phyloP scores from a whole-genome alignment of 371 early-diverging fungal species.

The Gilbertella persicaria region DNA sequence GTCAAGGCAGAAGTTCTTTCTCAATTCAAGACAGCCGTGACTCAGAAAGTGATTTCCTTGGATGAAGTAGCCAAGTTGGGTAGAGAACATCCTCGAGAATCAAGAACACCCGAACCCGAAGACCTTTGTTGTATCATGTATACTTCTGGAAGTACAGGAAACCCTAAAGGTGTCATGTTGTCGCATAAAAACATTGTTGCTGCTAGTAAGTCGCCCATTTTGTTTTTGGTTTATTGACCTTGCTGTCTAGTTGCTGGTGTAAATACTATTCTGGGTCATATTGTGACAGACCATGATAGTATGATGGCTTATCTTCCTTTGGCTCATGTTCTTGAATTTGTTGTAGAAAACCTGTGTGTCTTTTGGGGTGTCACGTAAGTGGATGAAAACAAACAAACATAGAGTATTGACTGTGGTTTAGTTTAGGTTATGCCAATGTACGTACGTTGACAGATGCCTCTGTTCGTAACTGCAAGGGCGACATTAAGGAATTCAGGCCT shows the following conservation, averaged over 20 bases:
- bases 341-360: constrained; percentile 76
- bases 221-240: constrained; percentile 6
- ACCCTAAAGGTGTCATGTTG: constrained; percentile 88
- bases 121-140: constrained; percentile 94
- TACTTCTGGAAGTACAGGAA: constrained; percentile 94
- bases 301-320: constrained; percentile 94
- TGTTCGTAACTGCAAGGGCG: constrained; percentile 92
- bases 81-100: constrained; percentile 58
- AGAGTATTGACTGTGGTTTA: background rate
- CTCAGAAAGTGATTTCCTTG: constrained; percentile 27
- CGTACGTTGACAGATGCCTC: constrained; percentile 89
- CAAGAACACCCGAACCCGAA: constrained; percentile 68
- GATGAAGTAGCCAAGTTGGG: constrained; percentile 70
- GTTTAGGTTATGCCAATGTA: constrained; percentile 88
- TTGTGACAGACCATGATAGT: constrained; percentile 53
- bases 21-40: constrained; percentile 27
- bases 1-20: constrained; percentile 50
- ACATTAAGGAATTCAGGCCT: constrained; percentile 91
- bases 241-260: constrained; percentile 60
- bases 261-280: constrained; percentile 49
- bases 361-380: constrained; percentile 67
- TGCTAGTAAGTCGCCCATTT: constrained; percentile 43
- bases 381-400: no score
- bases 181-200: constrained; percentile 87
- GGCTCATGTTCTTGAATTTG: constrained; percentile 91